phyloP scores from a whole-genome alignment of 306 rosid genomes.

The Cicer bijugum region DNA sequence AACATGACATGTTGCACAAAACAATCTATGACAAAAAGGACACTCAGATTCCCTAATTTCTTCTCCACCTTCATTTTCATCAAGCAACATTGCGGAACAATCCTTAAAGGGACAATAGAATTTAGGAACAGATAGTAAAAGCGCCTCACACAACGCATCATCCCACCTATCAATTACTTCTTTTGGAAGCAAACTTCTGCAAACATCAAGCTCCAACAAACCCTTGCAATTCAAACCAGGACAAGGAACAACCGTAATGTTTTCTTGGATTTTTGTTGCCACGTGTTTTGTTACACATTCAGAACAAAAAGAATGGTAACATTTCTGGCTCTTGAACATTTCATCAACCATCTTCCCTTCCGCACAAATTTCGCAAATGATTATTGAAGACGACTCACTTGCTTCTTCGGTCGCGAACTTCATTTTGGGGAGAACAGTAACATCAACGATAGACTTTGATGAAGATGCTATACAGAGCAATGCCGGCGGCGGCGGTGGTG shows the following conservation, averaged over 20 bases:
- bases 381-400: conserved; percentile 25
- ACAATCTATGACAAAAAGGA: conserved; percentile 63
- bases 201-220: conserved; percentile 50
- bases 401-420: not conserved
- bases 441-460: not conserved
- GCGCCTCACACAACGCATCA: conserved; percentile 49
- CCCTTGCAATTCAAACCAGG: conserved; percentile 57
- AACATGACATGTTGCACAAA: conserved; percentile 65
- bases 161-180: conserved; percentile 56
- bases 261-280: conserved; percentile 55
- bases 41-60: conserved; percentile 50
- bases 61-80: conserved; percentile 27
- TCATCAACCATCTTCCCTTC: conserved; percentile 39
- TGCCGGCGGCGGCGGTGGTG: not conserved
- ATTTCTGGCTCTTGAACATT: conserved; percentile 48
- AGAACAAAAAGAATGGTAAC: conserved; percentile 59
- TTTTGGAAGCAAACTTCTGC: conserved; percentile 51
- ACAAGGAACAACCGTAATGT: conserved; percentile 50
- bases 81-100: conserved; percentile 58
- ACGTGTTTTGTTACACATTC: conserved; percentile 61
- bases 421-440: not conserved
- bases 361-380: conserved; percentile 57
- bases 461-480: conserved; percentile 22
- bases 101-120: conserved; percentile 65
- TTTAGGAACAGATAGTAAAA: conserved; percentile 35